Conservation (phyloP, 1,284 basidiomycete genomes). For the Moesziomyces parantarcticus region DNA sequence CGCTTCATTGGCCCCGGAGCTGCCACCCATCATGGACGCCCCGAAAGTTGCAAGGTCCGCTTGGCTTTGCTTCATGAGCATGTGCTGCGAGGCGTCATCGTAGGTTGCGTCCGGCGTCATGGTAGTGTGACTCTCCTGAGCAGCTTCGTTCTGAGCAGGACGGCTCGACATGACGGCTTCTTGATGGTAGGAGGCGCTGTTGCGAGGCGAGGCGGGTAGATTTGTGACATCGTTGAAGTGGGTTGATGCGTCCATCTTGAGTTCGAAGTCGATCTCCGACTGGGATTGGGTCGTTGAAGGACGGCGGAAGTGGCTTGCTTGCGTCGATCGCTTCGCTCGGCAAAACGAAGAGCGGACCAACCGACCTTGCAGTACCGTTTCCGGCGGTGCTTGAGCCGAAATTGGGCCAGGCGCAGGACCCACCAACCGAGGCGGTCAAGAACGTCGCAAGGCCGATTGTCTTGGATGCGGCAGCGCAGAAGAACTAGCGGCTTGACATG, state of each 20-base stretch:
- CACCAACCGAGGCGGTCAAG: no score
- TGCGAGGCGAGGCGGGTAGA: constrained; percentile 9
- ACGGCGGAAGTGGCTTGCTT: no score
- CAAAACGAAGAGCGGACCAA: no score
- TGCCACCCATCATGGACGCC: not conserved
- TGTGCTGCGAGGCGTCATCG: constrained; percentile 16
- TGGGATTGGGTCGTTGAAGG: constrained; percentile 3
- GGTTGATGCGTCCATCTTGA: constrained; percentile 20
- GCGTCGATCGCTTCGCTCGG: no score
- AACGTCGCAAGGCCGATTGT: no score
- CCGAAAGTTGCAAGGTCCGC: constrained; percentile 7
- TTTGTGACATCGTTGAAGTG: constrained; percentile 45
- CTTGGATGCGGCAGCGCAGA: no score
- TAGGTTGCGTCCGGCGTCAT: constrained; percentile 5
- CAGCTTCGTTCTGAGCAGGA: no score
- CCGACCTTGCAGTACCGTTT: no score
- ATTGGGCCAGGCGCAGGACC: no score
- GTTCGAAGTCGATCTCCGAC: constrained; percentile 20
- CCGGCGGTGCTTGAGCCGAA: no score
- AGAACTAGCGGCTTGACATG: no score
- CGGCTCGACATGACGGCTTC: not conserved
- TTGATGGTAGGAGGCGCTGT: not conserved
- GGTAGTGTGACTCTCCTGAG: constrained; percentile 5
- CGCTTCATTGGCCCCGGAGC: no score
- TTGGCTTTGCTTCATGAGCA: constrained; percentile 15